Percentiles rank a stretch among this genome's conserved stretches.
phyloP scores from a whole-genome alignment of 371 early-diverging fungal species.

The Actinomortierella wolfii region DNA sequence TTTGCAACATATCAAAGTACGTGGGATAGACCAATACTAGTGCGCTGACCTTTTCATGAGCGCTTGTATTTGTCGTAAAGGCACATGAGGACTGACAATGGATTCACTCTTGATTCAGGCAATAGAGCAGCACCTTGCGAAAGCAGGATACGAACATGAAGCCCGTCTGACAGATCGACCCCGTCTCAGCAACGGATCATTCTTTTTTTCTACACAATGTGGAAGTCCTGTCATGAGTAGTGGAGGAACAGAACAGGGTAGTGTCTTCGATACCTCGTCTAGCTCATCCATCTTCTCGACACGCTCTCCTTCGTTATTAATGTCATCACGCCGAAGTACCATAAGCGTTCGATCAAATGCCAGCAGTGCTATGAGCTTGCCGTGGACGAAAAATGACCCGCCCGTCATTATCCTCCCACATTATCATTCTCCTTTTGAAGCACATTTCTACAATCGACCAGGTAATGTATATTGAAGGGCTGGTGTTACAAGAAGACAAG shows the following conservation, averaged over 20 bases:
- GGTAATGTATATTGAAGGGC: constrained; percentile 7
- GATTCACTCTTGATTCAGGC: constrained; percentile 8
- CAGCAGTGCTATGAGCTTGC: constrained; percentile 16
- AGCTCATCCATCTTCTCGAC: too few relatives aligned
- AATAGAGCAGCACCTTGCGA: constrained; percentile 21
- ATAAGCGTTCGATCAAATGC: constrained; percentile 20
- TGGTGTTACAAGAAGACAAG: too few relatives aligned
- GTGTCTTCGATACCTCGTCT: too few relatives aligned
- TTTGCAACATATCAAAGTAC: too few relatives aligned
- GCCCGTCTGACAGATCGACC: constrained; percentile 33
- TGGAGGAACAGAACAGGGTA: too few relatives aligned
- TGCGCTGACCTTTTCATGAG: too few relatives aligned
- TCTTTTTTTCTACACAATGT: constrained; percentile 13
- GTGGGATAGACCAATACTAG: too few relatives aligned
- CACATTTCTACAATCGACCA: constrained; percentile 20
- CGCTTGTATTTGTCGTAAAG: too few relatives aligned
- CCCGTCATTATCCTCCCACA: constrained; percentile 38
- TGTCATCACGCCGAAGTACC: too few relatives aligned
- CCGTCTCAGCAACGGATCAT: constrained; percentile 17
- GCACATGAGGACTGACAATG: too few relatives aligned
- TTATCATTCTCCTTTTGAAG: constrained; percentile 40
- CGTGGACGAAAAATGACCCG: constrained; percentile 21
- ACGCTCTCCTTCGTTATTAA: too few relatives aligned
- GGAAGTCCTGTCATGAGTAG: too few relatives aligned
- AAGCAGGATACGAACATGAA: constrained; percentile 40